phyloP scores from a whole-genome alignment of 2,329 filamentous ascomycete genomes.

The Paraphaeosphaeria minitans region DNA sequence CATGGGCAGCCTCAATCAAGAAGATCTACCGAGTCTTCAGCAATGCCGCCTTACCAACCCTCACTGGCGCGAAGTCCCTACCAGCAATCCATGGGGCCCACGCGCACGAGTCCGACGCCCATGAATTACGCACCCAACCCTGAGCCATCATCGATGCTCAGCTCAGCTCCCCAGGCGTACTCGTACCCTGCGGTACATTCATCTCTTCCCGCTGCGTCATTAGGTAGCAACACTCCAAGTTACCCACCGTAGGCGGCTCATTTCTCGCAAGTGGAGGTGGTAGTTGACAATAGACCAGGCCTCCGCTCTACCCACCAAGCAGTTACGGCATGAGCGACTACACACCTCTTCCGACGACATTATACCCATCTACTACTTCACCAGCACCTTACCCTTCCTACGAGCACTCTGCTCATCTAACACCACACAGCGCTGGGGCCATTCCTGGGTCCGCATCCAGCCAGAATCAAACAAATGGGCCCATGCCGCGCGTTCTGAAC shows the following conservation, averaged over 20 bases:
- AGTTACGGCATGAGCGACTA: slow-evolving; percentile 43
- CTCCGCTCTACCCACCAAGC: slow-evolving; percentile 40
- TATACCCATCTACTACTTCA: slow-evolving; percentile 44
- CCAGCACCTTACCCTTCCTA: slow-evolving; percentile 41
- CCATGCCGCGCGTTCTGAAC: slow-evolving; percentile 66
- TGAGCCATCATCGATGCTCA: slow-evolving; percentile 28
- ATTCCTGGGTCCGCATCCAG: slow-evolving; percentile 36
- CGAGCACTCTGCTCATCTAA: slow-evolving; percentile 30
- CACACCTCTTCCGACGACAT: slow-evolving; percentile 40
- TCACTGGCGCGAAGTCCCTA: slow-evolving; percentile 41
- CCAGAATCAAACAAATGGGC: slow-evolving; percentile 31
- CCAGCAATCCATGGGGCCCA: slow-evolving; percentile 34
- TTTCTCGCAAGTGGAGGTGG: not conserved
- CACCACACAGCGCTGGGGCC: slow-evolving; percentile 23
- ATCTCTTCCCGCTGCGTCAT: slow-evolving; percentile 32
- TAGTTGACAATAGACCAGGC: slow-evolving; percentile 27
- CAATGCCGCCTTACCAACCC: slow-evolving; percentile 40
- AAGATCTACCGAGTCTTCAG: slow-evolving; percentile 34
- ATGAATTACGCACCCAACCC: slow-evolving; percentile 27
- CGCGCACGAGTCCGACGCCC: slow-evolving; percentile 37
- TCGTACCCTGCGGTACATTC: slow-evolving; percentile 40
- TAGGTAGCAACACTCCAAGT: slow-evolving; percentile 35
- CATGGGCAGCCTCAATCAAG: slow-evolving; percentile 32
- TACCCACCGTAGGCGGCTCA: slow-evolving; percentile 38
- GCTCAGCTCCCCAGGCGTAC: slow-evolving; percentile 35